Conservation (phyloP, 192 early-diverging fungal genomes). For the Kappamyces sp. region DNA sequence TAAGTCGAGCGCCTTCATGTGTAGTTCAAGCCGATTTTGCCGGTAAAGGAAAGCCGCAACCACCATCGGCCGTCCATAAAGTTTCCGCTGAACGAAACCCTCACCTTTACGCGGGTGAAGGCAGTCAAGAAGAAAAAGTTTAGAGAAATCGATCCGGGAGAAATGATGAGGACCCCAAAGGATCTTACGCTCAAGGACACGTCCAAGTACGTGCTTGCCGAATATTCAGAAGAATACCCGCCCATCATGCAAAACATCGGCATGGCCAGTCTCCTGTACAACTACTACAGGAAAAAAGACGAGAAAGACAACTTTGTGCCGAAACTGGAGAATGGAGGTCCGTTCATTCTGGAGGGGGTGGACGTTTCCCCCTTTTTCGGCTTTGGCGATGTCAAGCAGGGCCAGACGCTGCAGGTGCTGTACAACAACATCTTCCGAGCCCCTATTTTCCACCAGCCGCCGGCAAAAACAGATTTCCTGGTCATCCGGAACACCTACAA, state of each 20-base stretch:
- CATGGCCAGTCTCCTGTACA: slow-evolving; percentile 90
- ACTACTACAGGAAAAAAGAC: slow-evolving; percentile 90
- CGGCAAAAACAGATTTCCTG: slow-evolving; percentile 74
- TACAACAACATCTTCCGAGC: slow-evolving; percentile 95
- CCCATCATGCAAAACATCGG: slow-evolving; percentile 86
- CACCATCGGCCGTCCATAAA: slow-evolving; percentile 84
- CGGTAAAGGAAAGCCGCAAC: slow-evolving; percentile 73
- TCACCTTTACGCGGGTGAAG: slow-evolving; percentile 75
- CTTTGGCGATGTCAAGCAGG: slow-evolving; percentile 91
- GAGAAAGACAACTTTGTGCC: slow-evolving; percentile 75
- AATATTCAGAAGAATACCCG: slow-evolving; percentile 96
- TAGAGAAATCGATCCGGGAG: slow-evolving; percentile 27
- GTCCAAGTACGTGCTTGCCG: slow-evolving; percentile 73
- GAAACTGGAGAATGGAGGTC: slow-evolving; percentile 70
- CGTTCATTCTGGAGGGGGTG: slow-evolving; percentile 77
- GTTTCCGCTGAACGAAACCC: slow-evolving; percentile 47
- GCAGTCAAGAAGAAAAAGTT: slow-evolving; percentile 68
- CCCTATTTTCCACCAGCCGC: slow-evolving; percentile 76
- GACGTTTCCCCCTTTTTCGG: slow-evolving; percentile 90
- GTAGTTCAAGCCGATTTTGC: slow-evolving; percentile 78
- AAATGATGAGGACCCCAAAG: slow-evolving; percentile 71
- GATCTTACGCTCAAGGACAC: slow-evolving; percentile 88
- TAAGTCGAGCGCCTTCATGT: slow-evolving; percentile 30
- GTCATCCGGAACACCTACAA: slow-evolving; percentile 73
- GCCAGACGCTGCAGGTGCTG: slow-evolving; percentile 79